Base-by-base conservation (phyloP, 768 basidiomycete genomes). In the Pholiota molesta region DNA sequence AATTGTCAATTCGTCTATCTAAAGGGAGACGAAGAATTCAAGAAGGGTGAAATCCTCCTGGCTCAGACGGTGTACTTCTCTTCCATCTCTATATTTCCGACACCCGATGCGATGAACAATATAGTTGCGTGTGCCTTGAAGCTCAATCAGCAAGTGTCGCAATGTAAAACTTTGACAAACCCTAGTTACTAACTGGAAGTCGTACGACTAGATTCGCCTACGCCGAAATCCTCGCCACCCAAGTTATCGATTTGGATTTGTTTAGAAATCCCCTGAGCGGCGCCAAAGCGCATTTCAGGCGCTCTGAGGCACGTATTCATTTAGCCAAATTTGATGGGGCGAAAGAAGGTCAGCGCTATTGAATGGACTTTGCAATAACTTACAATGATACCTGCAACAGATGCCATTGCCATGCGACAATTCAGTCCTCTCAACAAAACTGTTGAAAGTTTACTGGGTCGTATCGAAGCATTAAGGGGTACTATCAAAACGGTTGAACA, bases 21-120 rank as follows among this genome's bases (percentile, higher is more conserved):
- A 9, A 42, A 55, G 57, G 37, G 52, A 29, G 57, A 52, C n/a
- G 40, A 16, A 19, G 40, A 42, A 42, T 42, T 42, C 40, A 42
- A 42, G n/a, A 19, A 42, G 14, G 40, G 40, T 16, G 40, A 42
- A n/a, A 42, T 42, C n/a, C 4, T 13, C n/a, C 40, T 7, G 16
- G 42, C n/a, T 19, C 42, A 19, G 16, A n/a, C 3, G 19, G 3
- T 44, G 1, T 44, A 44, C n/a, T 44, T 16, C 13, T 19, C 42
- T 7, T 44, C 42, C 9, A 44, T 44, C 42, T 44, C 42, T 8
- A 42, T 16, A 5, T 42, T 42, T n/a, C 42, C 42, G 8, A 44
- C 42, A 6, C 42, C 42, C 17, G 42, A 44, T 44, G n/a, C 42
- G 3, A n/a, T 44, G 42, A 19, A 19, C 42, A 44, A 44, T 7